Evolutionary conservation across 129 eudicot species (phyloP), one percentile per base, ranked within the genome.

Genomic region (Logfia minima): DNA sequence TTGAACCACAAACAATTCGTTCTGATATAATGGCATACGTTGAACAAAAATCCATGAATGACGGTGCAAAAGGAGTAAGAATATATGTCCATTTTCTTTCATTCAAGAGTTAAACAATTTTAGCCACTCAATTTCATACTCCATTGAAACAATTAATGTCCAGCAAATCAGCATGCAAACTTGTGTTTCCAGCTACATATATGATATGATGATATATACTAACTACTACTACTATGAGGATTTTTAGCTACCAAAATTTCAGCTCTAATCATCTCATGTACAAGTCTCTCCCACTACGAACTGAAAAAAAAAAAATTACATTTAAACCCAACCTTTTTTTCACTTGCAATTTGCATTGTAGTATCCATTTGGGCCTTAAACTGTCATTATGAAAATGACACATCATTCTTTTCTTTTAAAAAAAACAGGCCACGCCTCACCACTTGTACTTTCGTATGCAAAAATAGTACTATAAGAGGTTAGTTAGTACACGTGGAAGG

Each of bases 201-300:
- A 56, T 77, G 26, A 43, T 43, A 45, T 48, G 55, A 48, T 48
- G 55, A 48, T 48, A 14, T 48, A 11, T 48, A 48, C 18, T 48
- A 45, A 2, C 18, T 9, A 60, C 29, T 60, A 69, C 59, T 69
- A 66, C n/a, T 7, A 61, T 17, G 8, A 32, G 29, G 23, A 22
- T 22, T 34, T 71, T 29, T 63, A 18, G 65, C 72, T 79, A 48
- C 67, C 83, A 72, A 79, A 79, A 79, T 64, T 72, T 79, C 72
- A 48, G 14, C 34, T 71, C 39, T 71, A 78, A 70, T 59, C 31
- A 18, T 77, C 77, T 78, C 76, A 79, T 79, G 39, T 79, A 71
- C 83, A 71, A 14, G 56, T 71, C 39, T 51, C 77, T 29, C 63
- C 70, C 68, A 63, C 71, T 48, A 48, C 48, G 13, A 43, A 13